These are phyloP conservation scores for Xylaria multiplex DNA, from an alignment of 2,329 filamentous ascomycete genomes.

Conservation along the genomic window DNA sequence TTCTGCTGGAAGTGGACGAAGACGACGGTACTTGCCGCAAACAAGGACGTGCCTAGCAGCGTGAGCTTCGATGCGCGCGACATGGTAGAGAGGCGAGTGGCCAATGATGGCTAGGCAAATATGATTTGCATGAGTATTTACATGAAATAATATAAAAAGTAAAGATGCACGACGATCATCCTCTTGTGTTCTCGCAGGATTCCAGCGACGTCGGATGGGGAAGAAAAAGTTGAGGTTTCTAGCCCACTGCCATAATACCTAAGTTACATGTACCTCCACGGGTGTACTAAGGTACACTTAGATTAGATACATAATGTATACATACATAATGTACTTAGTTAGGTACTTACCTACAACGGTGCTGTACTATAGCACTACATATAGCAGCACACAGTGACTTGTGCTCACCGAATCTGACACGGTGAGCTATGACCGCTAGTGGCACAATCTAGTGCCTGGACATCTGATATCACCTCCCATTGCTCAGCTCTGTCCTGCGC, in stretches of 20 bases:
- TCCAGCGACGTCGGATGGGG: too few species aligned
- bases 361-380: too few species aligned
- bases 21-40: constrained; percentile 78
- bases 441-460: not conserved
- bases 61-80: constrained; percentile 91
- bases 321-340: too few species aligned
- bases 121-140: not conserved
- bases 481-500: not conserved
- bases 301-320: too few species aligned
- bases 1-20: constrained; percentile 92
- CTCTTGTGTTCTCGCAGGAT: not conserved
- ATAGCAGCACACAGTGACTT: too few species aligned
- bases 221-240: constrained; percentile 1
- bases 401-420: too few species aligned
- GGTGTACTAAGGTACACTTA: too few species aligned
- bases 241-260: too few species aligned
- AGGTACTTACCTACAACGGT: too few species aligned
- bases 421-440: not conserved
- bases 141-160: too few species aligned
- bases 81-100: constrained; percentile 63
- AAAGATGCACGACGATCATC: constrained; percentile 9
- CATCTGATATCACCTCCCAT: constrained; percentile 27
- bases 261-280: too few species aligned
- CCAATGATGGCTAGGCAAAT: not conserved
- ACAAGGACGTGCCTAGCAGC: constrained; percentile 78